Evolutionary conservation across 1,284 basidiomycete species (phyloP), one percentile per base, ranked within the genome.

Genomic region (Cystobasidium pallidum): DNA sequence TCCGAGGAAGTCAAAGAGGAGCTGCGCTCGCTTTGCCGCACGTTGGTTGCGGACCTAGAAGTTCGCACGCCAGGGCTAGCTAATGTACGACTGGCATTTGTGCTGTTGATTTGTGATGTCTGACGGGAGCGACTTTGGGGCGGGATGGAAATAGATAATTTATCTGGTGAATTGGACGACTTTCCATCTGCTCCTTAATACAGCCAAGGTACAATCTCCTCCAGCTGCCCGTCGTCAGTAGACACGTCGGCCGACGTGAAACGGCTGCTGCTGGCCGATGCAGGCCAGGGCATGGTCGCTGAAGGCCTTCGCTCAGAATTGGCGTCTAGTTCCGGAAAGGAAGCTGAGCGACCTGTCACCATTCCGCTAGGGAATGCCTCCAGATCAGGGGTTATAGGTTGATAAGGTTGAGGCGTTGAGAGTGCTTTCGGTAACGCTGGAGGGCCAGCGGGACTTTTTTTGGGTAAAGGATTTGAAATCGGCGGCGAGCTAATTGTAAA

Each of bases 191-290:
- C 52, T 28, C 54, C 57, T 36, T 74, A 59, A 61, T 70, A 74
- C 1, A 74, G 62, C 73, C 73, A 74, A 21, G 73, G 73, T 17
- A 74, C 73, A 28, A 74, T 74, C 24, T 74, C 73, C 43, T 74
- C 73, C 24, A 68, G 52, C 28, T 70, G 65, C 6, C 65, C 73
- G 21, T 74, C 73, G 34, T 65, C 73, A 8, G 66, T 61, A 17
- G 55, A 41, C n/a, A 51, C 34, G 21, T 71, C 68, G 7, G 55
- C 13, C 7, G 39, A 28, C 2, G 28, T 21, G 13, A 45, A 15
- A 17, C 45, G 43, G 24, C 54, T 67, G 55, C 67, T 58, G 21
- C 32, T 36, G 21, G 55, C 52, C 11, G 54, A 30, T 19, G n/a
- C 26, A 13, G 67, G 55, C 67, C 67, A 70, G 3, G 41, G 41